phyloP scores from a whole-genome alignment of 345 rosid genomes.

The Dipteronia dyeriana region DNA sequence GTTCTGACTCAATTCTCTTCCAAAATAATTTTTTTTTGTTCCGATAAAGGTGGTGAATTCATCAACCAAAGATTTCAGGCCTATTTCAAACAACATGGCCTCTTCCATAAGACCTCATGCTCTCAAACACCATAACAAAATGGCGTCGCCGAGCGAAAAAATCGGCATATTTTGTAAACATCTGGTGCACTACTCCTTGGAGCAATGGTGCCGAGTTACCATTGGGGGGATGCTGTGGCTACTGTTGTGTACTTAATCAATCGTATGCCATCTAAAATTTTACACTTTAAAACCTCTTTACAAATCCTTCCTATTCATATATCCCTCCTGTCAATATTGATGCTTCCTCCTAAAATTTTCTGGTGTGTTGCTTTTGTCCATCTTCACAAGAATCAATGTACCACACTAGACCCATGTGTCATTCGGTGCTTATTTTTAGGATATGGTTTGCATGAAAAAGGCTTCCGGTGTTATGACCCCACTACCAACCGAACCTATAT shows the following conservation, averaged over 20 bases:
- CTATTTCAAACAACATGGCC: background rate
- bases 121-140: conserved; percentile 18
- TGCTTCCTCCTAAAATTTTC: background rate
- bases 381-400: conserved; percentile 9
- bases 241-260: too few relatives aligned
- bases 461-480: too few relatives aligned
- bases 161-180: conserved; percentile 7
- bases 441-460: too few relatives aligned
- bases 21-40: background rate
- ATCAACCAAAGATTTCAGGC: background rate
- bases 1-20: conserved; percentile 2
- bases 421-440: too few relatives aligned
- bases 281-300: background rate
- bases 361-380: background rate
- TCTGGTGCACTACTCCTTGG: background rate
- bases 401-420: background rate
- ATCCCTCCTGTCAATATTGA: background rate
- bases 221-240: too few relatives aligned
- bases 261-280: too few relatives aligned
- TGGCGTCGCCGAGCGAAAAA: background rate
- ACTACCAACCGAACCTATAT: too few relatives aligned
- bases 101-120: background rate
- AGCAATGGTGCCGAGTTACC: background rate
- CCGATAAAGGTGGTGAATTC: background rate
- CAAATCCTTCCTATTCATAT: background rate